Evolutionary conservation across 768 basidiomycete genomes (phyloP), one percentile per base, ranked within the genome.

Genomic region (Suillus decipiens): DNA sequence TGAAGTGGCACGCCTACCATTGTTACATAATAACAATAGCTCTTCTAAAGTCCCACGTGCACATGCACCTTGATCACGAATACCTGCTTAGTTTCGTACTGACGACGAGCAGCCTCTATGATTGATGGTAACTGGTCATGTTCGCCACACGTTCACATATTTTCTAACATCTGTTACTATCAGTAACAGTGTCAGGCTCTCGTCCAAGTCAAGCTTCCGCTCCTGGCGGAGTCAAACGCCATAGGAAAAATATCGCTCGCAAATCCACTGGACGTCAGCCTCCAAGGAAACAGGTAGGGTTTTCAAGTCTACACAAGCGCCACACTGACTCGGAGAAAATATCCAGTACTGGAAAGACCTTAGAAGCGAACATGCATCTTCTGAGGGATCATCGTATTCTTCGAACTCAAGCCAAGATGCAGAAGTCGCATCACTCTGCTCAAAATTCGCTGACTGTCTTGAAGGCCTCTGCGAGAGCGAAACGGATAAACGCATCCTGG

Each of bases 271-370:
- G 55, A 39, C 24, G 36, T 10, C 15, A 56, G 55, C 37, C 24
- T 56, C 55, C 55, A 39, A 56, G 55, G 24, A 56, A 39, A 56
- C 55, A 56, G 15, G 55, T 39, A 39, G 2, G 24, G 11, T 56
- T 17, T 15, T 6, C 47, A 17, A 39, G 10, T 22, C 9, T 17
- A 15, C 24, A 39, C 8, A 24, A 28, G 55, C 12, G 15, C 9
- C 6, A 17, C 31, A n/a, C 51, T n/a, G 51, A 48, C 12, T 24
- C 7, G 6, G 14, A 34, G 33, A 53, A 53, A 34, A 34, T 3
- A n/a, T 34, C 3, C 6, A 53, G 51, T 34, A 12, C 2, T 31
- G 19, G 5, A 11, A 53, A 12, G 11, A 0, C 17, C 33, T 19
- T 10, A 51, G 19, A 31, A 33, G 50, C 19, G 33, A 53, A 34